Evolutionary conservation across 495 filamentous ascomycete genomes (phyloP).

Genomic region (Penicillium arizonense): DNA sequence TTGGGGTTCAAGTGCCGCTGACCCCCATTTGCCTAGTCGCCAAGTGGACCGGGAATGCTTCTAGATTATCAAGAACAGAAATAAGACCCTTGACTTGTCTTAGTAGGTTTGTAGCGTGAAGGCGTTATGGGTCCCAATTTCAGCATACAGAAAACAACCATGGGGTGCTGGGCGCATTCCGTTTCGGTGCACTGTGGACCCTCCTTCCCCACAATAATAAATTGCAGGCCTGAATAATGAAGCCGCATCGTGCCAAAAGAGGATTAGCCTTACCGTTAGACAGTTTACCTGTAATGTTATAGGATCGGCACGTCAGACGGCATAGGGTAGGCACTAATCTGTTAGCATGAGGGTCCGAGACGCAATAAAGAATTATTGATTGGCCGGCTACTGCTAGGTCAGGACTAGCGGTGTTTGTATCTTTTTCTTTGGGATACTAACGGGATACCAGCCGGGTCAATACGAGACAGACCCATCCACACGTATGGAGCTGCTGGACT

Average conservation of each 20-base stretch:
- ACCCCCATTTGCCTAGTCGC: too few species aligned
- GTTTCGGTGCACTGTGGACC: too few species aligned
- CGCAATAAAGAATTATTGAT: background rate
- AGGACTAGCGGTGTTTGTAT: background rate
- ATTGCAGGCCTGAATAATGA: too few species aligned
- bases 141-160: too few species aligned
- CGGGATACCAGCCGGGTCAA: background rate
- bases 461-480: background rate
- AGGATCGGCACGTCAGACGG: constrained; percentile 17
- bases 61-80: too few species aligned
- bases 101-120: too few species aligned
- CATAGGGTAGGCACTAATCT: background rate
- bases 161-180: too few species aligned
- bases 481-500: background rate
- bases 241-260: background rate
- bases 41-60: too few species aligned
- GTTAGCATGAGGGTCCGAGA: background rate
- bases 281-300: constrained; percentile 8
- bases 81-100: too few species aligned
- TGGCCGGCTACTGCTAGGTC: background rate
- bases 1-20: background rate
- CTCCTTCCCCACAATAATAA: too few species aligned
- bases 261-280: constrained; percentile 6
- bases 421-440: background rate
- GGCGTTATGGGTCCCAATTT: too few species aligned